Evolutionary conservation across 2,329 filamentous ascomycete species (phyloP).

Genomic region (Teratosphaeria gauchensis): DNA sequence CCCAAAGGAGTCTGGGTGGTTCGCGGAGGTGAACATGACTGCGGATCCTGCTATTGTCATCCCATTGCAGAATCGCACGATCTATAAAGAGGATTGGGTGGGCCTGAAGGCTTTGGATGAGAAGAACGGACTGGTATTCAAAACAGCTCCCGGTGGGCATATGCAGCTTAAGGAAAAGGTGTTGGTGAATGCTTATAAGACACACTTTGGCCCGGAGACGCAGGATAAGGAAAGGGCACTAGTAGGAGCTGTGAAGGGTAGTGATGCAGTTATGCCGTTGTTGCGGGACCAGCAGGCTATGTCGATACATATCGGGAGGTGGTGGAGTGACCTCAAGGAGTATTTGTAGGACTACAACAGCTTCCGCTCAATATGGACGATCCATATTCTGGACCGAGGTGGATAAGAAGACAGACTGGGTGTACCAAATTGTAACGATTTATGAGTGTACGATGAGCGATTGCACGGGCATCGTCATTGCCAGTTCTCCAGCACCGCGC

Average conservation of each 20-base stretch:
- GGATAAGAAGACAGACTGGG: background rate
- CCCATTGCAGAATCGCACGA: slow-evolving; percentile 54
- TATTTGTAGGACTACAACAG: background rate
- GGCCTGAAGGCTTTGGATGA: slow-evolving; percentile 71
- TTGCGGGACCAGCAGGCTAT: background rate
- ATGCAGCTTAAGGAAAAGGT: slow-evolving; percentile 66
- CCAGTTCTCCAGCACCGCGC: background rate
- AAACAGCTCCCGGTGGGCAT: slow-evolving; percentile 64
- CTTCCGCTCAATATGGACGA: background rate
- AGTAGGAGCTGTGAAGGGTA: background rate
- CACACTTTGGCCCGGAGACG: slow-evolving; percentile 50
- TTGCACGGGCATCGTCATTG: background rate
- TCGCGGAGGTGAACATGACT: slow-evolving; percentile 71
- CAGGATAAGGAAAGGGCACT: background rate
- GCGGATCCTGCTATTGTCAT: slow-evolving; percentile 44
- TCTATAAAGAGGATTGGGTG: slow-evolving; percentile 92
- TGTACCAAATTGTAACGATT: background rate
- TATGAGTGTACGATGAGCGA: background rate
- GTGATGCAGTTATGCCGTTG: background rate
- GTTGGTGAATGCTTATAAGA: slow-evolving; percentile 55
- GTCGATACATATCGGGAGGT: background rate
- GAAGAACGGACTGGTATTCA: slow-evolving; percentile 69
- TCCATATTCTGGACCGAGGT: background rate
- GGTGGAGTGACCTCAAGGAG: background rate
- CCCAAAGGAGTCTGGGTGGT: slow-evolving; percentile 87